Percentiles rank a stretch among this genome's conserved stretches.
These are phyloP conservation scores for Madurella fahalii DNA, from an alignment of 2,329 filamentous ascomycete species.

Conservation along the genomic window DNA sequence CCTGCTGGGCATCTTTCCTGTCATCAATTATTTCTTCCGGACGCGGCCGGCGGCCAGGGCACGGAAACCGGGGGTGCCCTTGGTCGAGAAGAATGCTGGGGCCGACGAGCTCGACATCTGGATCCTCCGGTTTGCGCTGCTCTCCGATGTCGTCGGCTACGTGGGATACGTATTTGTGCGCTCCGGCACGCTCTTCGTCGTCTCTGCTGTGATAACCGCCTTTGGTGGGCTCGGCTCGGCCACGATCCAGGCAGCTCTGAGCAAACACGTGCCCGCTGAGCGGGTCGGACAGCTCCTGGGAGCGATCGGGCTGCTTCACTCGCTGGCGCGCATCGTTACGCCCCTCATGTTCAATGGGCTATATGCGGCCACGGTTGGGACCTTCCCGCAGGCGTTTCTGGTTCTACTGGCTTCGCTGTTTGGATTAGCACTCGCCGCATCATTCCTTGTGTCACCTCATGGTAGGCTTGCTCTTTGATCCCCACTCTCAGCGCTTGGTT, in stretches of 20 bases:
- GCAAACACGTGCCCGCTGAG: constrained; percentile 84
- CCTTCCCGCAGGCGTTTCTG: constrained; percentile 78
- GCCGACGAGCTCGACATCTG: constrained; percentile 74
- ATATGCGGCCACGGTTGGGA: constrained; percentile 75
- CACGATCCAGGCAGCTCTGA: constrained; percentile 76
- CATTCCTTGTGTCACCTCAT: constrained; percentile 68
- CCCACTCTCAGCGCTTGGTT: background rate
- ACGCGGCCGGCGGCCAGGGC: constrained; percentile 44
- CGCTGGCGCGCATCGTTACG: constrained; percentile 70
- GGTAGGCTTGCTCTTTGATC: constrained; percentile 50
- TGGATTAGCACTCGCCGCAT: constrained; percentile 58
- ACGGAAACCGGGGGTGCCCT: constrained; percentile 35
- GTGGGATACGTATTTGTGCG: constrained; percentile 68
- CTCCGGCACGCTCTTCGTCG: constrained; percentile 60
- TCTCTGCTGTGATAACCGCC: constrained; percentile 68
- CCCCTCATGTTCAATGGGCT: constrained; percentile 83
- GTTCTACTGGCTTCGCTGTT: constrained; percentile 68
- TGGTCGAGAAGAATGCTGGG: constrained; percentile 56
- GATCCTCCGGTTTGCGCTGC: constrained; percentile 68
- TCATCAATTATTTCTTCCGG: constrained; percentile 72
- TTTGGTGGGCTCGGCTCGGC: constrained; percentile 82
- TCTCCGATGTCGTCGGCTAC: constrained; percentile 73
- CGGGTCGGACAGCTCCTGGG: constrained; percentile 84
- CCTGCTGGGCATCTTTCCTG: constrained; percentile 70
- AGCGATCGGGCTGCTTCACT: constrained; percentile 80